Base-by-base conservation (phyloP, 352 stramenopile species). In the Globisporangium okanoganense region DNA sequence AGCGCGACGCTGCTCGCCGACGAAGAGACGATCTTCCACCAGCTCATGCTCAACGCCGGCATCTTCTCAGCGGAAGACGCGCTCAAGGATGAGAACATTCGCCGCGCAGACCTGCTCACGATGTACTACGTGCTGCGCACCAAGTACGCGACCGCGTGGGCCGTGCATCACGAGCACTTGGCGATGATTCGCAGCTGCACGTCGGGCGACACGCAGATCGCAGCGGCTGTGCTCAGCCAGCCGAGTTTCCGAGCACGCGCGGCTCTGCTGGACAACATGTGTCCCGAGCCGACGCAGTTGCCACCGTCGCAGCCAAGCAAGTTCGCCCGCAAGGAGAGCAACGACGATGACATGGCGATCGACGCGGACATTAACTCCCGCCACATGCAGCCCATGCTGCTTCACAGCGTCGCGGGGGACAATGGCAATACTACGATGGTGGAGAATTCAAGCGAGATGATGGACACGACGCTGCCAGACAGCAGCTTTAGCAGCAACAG, bases 41-140 rank as follows among this genome's bases (percentile, higher is more conserved):
- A 73, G 47, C 88, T 85, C 45, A 92, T 92, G 82, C 82, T 91
- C 77, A 76, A 86, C n/a, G 72, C 71, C 24, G 71, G 71, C 33
- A 51, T 79, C n/a, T 53, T 69, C 1, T 47, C 69, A 0, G 76
- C 79, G 13, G 72, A 86, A 48, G 72, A 86, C n/a, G 67, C 87
- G 45, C 65, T 91, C 6, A 72, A 79, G 10, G 82, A 94, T 40
- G 71, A 84, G 5, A 84, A 75, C 48, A 90, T 90, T 47, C 90
- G 82, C 69, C 78, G 72, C 33, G 76, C 85, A 31, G 85, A 94
- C 50, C 71, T 94, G 63, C 72, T 94, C 4, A 77, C 90, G 38
- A 94, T 94, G 82, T 94, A 92, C 64, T 92, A 92, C 67, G 76
- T 87, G 51, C 69, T 94, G 35, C 69, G 85, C 40, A 81, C 85